Evolutionary conservation across 495 filamentous ascomycete genomes (phyloP).

Genomic region (Aspergillus indologenus): DNA sequence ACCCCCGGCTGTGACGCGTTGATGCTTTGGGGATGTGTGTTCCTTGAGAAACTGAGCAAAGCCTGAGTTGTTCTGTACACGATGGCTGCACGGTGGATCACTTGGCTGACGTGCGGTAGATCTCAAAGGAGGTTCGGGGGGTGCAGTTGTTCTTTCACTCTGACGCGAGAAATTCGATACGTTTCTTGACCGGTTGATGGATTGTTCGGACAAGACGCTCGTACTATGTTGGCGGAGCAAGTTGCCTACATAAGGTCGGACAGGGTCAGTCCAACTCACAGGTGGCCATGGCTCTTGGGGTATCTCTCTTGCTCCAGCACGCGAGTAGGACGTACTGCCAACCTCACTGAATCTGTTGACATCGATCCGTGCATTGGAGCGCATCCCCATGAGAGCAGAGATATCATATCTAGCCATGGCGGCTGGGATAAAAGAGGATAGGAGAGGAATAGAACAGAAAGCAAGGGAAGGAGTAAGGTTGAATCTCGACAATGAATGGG

Average conservation of each 20-base stretch:
- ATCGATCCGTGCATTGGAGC: conserved; percentile 28
- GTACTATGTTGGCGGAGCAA: conserved; percentile 22
- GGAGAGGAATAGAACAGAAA: neutral
- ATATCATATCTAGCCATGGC: conserved; percentile 40
- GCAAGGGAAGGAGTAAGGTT: neutral
- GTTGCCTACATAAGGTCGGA: conserved; percentile 20
- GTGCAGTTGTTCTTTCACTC: conserved; percentile 10
- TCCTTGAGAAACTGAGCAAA: conserved; percentile 55
- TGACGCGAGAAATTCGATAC: conserved; percentile 14
- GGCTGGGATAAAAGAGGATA: neutral
- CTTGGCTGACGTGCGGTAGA: conserved; percentile 21
- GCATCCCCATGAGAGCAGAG: conserved; percentile 36
- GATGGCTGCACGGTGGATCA: conserved; percentile 22
- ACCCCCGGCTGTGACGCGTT: conserved; percentile 65
- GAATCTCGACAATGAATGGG: neutral
- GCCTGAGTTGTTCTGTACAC: conserved; percentile 33
- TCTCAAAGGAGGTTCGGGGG: conserved; percentile 11
- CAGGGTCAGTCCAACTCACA: conserved; percentile 4
- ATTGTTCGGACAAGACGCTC: conserved; percentile 20
- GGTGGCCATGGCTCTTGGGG: neutral
- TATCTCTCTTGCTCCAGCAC: neutral
- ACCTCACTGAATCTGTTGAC: conserved; percentile 30
- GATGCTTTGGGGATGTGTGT: conserved; percentile 56
- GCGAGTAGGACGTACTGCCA: conserved; percentile 20
- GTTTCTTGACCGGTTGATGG: conserved; percentile 20